Evolutionary conservation across 2,329 filamentous ascomycete species (phyloP), one percentile per base, ranked within the genome.

Genomic region (Bisporella sp.): DNA sequence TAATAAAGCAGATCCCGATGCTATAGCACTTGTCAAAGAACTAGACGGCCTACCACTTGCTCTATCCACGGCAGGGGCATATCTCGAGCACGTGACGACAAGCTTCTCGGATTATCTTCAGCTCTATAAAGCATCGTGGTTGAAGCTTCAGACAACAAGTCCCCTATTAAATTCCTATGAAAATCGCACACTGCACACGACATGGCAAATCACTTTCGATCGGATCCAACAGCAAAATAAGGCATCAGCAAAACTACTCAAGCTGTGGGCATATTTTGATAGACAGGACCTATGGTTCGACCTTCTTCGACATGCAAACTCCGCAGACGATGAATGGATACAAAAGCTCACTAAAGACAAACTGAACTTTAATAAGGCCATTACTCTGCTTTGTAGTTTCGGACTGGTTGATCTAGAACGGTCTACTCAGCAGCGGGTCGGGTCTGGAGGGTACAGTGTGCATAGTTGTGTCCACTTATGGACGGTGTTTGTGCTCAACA

Each of bases 271-370:
- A 21, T 21, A 21, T 3, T 21, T 21, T 21, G 21, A 21, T 21
- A 21, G 70, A 54, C 61, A 69, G 11, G 70, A 73, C 51, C 53
- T 76, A 1, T 76, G 68, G 71, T 73, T 66, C 55, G 66, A 73
- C 41, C 62, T 75, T 6, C 55, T 75, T 59, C 3, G 53, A 54
- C 6, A 59, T 51, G 39, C n/a, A 49, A 46, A 52, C 31, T 56
- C 37, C 49, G 13, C 11, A 41, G 47, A 50, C 21, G 9, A 48
- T 43, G 37, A 54, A 45, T 56, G 37, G 45, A 45, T 56, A 50
- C 45, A 46, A 13, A 45, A 54, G 46, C 45, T 56, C 42, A 48
- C 47, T 0, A 11, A 52, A n/a, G 51, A 56, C 35, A 39, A 56
- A 50, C 8, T 54, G 28, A 50, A 45, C 37, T 55, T 55, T 28